Conservation (phyloP, 306 rosid genomes). For the Abrus pulchellus region DNA sequence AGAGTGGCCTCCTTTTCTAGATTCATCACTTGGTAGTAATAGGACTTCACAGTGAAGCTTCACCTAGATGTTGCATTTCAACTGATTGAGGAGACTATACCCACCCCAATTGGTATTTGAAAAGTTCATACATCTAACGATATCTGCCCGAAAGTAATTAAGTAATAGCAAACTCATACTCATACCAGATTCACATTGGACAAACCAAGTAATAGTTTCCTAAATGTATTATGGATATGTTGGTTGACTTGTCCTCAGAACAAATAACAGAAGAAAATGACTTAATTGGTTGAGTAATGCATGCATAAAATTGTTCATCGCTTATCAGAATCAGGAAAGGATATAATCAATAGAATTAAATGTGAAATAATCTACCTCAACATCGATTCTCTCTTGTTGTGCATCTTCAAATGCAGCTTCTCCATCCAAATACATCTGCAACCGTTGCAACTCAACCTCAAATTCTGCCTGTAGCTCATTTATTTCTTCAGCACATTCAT, state of each 20-base stretch:
- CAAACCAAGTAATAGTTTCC: constrained; percentile 1
- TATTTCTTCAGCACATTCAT: constrained; percentile 61
- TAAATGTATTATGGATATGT: background rate
- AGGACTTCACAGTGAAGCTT: constrained; percentile 16
- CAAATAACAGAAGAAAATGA: background rate
- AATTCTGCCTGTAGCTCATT: constrained; percentile 79
- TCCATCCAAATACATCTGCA: constrained; percentile 76
- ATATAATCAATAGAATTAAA: constrained; percentile 10
- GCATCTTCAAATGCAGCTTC: constrained; percentile 55
- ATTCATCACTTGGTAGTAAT: constrained; percentile 27
- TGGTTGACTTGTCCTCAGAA: constrained; percentile 2
- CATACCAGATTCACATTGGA: constrained; percentile 39
- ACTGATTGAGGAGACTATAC: constrained; percentile 32
- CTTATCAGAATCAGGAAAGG: background rate
- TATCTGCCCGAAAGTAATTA: background rate
- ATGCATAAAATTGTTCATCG: background rate
- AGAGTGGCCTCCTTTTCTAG: constrained; percentile 17
- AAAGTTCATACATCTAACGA: constrained; percentile 16
- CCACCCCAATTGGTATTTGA: constrained; percentile 9
- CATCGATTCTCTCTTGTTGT: constrained; percentile 42
- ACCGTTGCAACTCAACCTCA: constrained; percentile 74
- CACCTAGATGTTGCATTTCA: constrained; percentile 29
- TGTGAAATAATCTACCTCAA: constrained; percentile 56
- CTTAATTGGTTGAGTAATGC: background rate
- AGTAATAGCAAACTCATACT: background rate